These are phyloP conservation scores for Sporobolomyces phaffii DNA, from an alignment of 768 basidiomycete genomes.

Conservation along the genomic window DNA sequence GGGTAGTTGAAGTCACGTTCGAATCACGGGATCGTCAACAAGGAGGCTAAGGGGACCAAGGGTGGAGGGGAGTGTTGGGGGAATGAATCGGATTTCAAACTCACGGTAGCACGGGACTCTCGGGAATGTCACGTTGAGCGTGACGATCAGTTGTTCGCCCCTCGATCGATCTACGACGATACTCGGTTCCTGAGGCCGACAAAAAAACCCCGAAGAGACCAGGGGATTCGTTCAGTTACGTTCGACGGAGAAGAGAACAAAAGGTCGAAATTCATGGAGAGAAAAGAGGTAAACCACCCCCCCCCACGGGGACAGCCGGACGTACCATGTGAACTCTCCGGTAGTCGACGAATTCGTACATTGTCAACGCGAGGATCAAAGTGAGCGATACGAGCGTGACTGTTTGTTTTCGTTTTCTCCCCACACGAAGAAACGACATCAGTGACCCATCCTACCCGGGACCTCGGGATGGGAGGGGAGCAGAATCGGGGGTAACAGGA, in stretches of 20 bases:
- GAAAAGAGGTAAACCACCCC: too few species aligned
- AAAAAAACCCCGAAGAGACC: not conserved
- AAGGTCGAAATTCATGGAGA: too few species aligned
- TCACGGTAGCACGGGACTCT: conserved; percentile 93
- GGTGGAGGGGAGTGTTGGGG: too few species aligned
- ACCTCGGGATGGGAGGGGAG: too few species aligned
- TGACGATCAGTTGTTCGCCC: conserved; percentile 88
- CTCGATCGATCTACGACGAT: conserved; percentile 90
- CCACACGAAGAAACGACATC: conserved; percentile 1
- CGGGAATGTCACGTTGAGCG: conserved; percentile 89
- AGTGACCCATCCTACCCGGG: too few species aligned
- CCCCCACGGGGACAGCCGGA: too few species aligned
- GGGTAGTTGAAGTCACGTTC: too few species aligned
- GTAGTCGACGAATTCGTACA: conserved; percentile 95
- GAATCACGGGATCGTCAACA: not conserved
- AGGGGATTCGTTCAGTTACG: too few species aligned
- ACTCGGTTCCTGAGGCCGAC: conserved; percentile 54
- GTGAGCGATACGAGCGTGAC: conserved; percentile 87
- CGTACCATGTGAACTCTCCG: conserved; percentile 60
- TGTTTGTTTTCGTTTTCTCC: conserved; percentile 47
- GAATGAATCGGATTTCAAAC: conserved; percentile 45
- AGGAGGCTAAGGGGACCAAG: not conserved
- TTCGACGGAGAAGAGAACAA: too few species aligned
- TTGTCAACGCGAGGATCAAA: conserved; percentile 83
- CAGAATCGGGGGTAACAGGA: too few species aligned